Evolutionary conservation across 176 grass and related monocot genomes (phyloP).

Genomic region (Oryza longistaminata): DNA sequence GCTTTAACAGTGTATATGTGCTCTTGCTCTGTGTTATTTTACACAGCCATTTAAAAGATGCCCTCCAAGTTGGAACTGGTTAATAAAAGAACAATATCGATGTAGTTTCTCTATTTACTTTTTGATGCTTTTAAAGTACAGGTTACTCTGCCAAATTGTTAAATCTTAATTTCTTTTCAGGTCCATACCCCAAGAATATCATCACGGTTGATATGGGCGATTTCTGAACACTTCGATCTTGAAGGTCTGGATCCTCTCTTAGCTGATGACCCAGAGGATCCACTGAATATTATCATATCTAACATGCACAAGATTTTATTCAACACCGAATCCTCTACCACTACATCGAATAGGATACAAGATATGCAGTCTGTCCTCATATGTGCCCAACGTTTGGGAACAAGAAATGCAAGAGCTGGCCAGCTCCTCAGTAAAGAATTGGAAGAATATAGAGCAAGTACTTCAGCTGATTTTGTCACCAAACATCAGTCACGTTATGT

Average conservation of each 20-base stretch:
- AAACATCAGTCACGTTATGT: slow-evolving; percentile 98
- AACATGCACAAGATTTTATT: slow-evolving; percentile 98
- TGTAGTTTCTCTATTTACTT: background rate
- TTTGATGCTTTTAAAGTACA: background rate
- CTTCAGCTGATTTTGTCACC: slow-evolving; percentile 79
- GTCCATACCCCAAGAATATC: slow-evolving; percentile 90
- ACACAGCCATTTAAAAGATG: background rate
- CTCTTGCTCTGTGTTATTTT: slow-evolving; percentile 20
- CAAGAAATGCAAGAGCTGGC: slow-evolving; percentile 82
- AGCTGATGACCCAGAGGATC: slow-evolving; percentile 98
- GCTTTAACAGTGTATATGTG: background rate
- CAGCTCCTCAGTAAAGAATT: slow-evolving; percentile 90
- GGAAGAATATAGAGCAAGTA: slow-evolving; percentile 81
- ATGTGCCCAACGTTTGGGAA: slow-evolving; percentile 79
- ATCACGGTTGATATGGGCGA: slow-evolving; percentile 86
- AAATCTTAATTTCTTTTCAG: slow-evolving; percentile 43
- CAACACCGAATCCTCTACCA: slow-evolving; percentile 73
- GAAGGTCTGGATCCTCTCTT: slow-evolving; percentile 97
- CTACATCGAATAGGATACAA: slow-evolving; percentile 85
- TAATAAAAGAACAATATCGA: background rate
- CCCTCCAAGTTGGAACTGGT: slow-evolving; percentile 26
- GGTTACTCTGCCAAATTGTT: slow-evolving; percentile 13
- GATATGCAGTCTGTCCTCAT: slow-evolving; percentile 94
- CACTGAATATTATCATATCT: slow-evolving; percentile 93
- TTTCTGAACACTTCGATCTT: slow-evolving; percentile 96